Percentiles rank a stretch among this genome's conserved stretches.
Conservation (phyloP, 2,329 filamentous ascomycete species). For the Cordyceps tenuipes region DNA sequence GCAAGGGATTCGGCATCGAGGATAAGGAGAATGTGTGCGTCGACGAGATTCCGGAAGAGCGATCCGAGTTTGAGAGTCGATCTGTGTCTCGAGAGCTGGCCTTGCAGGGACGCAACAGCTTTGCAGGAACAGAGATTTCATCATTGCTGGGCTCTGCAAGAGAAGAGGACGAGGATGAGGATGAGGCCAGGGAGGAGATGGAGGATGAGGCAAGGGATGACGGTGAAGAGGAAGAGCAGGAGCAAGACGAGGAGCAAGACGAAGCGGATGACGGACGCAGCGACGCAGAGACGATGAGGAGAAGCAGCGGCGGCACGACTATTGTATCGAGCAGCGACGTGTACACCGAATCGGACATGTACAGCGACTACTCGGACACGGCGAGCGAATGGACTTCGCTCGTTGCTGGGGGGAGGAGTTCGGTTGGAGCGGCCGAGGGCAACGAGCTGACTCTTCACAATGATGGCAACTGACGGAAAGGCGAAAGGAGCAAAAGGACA, state of each 20-base stretch:
- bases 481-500: not conserved
- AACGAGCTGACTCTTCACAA: slow-evolving; percentile 29
- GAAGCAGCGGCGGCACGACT: slow-evolving; percentile 40
- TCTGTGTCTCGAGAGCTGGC: slow-evolving; percentile 11
- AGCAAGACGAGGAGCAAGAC: slow-evolving; percentile 16
- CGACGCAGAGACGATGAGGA: slow-evolving; percentile 42
- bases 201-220: not conserved
- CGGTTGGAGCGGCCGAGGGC: slow-evolving; percentile 20
- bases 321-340: slow-evolving; percentile 34
- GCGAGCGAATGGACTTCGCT: slow-evolving; percentile 44
- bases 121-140: slow-evolving; percentile 20
- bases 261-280: slow-evolving; percentile 26
- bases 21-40: slow-evolving; percentile 57
- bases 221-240: slow-evolving; percentile 16
- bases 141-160: slow-evolving; percentile 17
- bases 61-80: slow-evolving; percentile 22
- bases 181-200: slow-evolving; percentile 4
- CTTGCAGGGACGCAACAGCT: slow-evolving; percentile 16
- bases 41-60: slow-evolving; percentile 56
- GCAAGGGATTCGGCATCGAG: slow-evolving; percentile 43
- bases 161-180: slow-evolving; percentile 17
- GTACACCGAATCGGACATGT: slow-evolving; percentile 30
- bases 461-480: slow-evolving; percentile 15
- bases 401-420: slow-evolving; percentile 23
- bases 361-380: slow-evolving; percentile 32